Conservation (phyloP, 2,329 filamentous ascomycete genomes). For the Pseudogymnoascus sp. region DNA sequence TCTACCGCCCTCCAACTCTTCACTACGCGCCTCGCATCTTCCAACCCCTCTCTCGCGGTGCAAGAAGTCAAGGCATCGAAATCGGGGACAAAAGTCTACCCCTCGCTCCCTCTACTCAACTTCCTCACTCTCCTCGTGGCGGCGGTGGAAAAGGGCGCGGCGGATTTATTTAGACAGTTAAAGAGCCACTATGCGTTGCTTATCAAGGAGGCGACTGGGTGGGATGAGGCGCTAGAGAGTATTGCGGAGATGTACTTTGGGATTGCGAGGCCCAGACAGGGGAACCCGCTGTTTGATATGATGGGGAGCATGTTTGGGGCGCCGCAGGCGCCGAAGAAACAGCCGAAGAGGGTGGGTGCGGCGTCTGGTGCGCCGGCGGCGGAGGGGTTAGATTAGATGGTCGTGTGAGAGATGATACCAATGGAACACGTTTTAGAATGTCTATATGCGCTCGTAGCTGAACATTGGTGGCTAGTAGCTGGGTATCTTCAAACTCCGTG, state of each 20-base stretch:
- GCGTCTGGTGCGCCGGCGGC: constrained; percentile 39
- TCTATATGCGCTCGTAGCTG: neutral
- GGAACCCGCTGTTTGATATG: constrained; percentile 94
- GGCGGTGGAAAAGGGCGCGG: constrained; percentile 68
- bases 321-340: constrained; percentile 39
- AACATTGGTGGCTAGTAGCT: constrained; percentile 11
- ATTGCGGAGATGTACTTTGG: constrained; percentile 97
- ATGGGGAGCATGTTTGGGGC: constrained; percentile 92
- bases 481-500: constrained; percentile 19
- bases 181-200: constrained; percentile 71
- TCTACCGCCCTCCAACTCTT: constrained; percentile 75
- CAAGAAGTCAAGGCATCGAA: constrained; percentile 56
- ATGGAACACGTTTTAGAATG: constrained; percentile 13
- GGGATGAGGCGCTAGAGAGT: constrained; percentile 75
- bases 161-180: constrained; percentile 73
- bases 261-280: constrained; percentile 78
- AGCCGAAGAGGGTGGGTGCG: constrained; percentile 29
- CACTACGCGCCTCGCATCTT: constrained; percentile 52
- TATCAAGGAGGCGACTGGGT: constrained; percentile 66
- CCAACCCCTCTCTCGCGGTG: constrained; percentile 51
- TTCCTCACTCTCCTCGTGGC: constrained; percentile 81
- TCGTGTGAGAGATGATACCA: constrained; percentile 1
- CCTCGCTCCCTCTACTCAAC: constrained; percentile 87
- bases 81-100: constrained; percentile 73
- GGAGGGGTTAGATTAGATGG: constrained; percentile 48